Base-by-base conservation (phyloP, 2,329 filamentous ascomycete species). In the Sphaerulina vaccinii region DNA sequence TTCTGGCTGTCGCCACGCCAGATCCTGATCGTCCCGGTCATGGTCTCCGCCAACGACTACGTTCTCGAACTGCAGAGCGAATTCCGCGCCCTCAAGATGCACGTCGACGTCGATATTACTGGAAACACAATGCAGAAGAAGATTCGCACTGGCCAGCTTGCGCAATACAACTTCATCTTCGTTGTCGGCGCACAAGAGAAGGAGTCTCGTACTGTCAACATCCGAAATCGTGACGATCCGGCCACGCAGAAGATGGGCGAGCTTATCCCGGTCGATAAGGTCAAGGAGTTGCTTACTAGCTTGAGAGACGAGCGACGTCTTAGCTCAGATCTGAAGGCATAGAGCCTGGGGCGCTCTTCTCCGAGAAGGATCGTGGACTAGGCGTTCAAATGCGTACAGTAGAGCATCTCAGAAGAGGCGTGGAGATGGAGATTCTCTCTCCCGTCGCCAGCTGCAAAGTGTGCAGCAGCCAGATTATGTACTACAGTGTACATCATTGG, bases 71-170 rank as follows among this genome's bases (percentile, higher is more conserved):
- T 92, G 5, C 83, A 87, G 65, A 70, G 73, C 54, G 75, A 85
- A 56, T 85, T 91, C 73, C 82, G 85, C 65, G 55, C 54, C 9
- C 76, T 79, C 54, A 78, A 85, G 69, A 81, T 92, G 70, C 87
- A 86, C 65, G 82, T 83, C 66, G 86, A 89, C 68, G 77, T 86
- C 53, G 86, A 88, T 67, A 76, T 86, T 45, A 81, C 81, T 61
- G 83, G 86, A 64, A 90, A 92, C 73, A 93, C 88, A 5, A 83
- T 93, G 73, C 85, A 90, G 70, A 92, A 93, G 81, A 93, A 93
- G 82, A 90, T 93, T 61, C 85, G 88, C 62, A 90, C 81, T 50
- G 88, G 84, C 11, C 88, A 93, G 72, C 71, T 92, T 63, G 79
- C 85, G 46, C 85, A 90, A 71, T 92, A 91, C 75, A 91, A 91